These are phyloP conservation scores for Fusarium odoratissimum DNA, from an alignment of 2,329 filamentous ascomycete genomes.

Conservation along the genomic window DNA sequence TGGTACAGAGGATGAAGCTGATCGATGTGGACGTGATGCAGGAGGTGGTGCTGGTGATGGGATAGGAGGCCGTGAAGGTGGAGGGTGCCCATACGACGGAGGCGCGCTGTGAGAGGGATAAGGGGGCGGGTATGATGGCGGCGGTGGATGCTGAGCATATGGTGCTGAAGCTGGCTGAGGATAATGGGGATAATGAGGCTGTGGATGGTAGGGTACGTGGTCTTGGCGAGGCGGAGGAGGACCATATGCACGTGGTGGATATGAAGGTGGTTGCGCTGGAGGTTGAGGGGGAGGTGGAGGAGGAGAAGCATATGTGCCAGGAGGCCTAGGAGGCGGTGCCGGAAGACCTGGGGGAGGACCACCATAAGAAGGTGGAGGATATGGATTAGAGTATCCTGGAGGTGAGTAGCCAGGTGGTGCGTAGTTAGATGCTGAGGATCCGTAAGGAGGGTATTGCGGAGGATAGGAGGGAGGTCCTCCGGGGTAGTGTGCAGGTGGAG, in stretches of 20 bases:
- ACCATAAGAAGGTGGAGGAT: slow-evolving; percentile 40
- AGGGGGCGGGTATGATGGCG: slow-evolving; percentile 36
- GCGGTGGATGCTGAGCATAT: slow-evolving; percentile 34
- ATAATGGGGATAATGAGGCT: slow-evolving; percentile 36
- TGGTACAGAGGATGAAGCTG: slow-evolving; percentile 29
- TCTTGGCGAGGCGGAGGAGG: slow-evolving; percentile 33
- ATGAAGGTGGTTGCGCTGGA: slow-evolving; percentile 28
- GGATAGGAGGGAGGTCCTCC: slow-evolving; percentile 41
- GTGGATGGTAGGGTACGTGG: slow-evolving; percentile 33
- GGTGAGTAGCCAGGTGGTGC: slow-evolving; percentile 44
- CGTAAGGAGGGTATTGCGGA: slow-evolving; percentile 40
- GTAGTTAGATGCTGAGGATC: slow-evolving; percentile 38
- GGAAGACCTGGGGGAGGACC: slow-evolving; percentile 40
- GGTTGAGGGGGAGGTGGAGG: slow-evolving; percentile 29
- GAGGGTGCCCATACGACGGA: slow-evolving; percentile 32
- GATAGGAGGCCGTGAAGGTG: slow-evolving; percentile 20
- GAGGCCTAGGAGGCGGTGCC: slow-evolving; percentile 34
- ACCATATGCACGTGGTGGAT: slow-evolving; percentile 39
- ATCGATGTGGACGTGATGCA: slow-evolving; percentile 18
- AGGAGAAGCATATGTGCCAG: slow-evolving; percentile 29
- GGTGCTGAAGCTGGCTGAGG: slow-evolving; percentile 31
- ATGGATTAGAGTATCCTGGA: slow-evolving; percentile 42
- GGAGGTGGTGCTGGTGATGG: slow-evolving; percentile 30
- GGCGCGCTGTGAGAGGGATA: slow-evolving; percentile 38
- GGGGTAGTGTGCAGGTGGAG: slow-evolving; percentile 42